Conservation (phyloP, 176 grass and related monocot genomes). For the Bromus sterilis region DNA sequence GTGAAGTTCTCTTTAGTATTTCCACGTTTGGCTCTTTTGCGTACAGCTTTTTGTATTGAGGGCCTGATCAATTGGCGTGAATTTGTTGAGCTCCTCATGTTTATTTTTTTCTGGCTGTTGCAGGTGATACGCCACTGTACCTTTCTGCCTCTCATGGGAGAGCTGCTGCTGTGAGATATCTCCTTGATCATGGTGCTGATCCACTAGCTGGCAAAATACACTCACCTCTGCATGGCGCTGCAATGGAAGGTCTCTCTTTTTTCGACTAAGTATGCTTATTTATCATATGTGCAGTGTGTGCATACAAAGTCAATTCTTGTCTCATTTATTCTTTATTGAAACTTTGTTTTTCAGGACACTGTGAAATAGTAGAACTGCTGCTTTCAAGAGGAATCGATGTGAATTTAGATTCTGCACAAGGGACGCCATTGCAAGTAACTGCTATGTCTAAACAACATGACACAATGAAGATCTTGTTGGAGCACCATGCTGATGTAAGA, state of each 20-base stretch:
- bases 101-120: not conserved
- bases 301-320: not conserved
- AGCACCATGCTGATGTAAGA: not conserved
- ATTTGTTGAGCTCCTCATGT: not conserved
- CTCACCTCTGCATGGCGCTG: not conserved
- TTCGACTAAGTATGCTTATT: not conserved
- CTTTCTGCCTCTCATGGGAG: not conserved
- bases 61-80: too few relatives aligned
- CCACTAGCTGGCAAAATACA: not conserved
- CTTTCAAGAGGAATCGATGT: not conserved
- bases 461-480: not conserved
- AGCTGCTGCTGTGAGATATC: not conserved
- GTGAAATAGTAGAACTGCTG: slow-evolving; percentile 1
- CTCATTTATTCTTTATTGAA: too few relatives aligned
- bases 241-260: not conserved
- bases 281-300: not conserved
- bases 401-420: not conserved
- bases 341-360: not conserved
- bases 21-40: too few relatives aligned
- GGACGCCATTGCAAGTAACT: not conserved
- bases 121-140: not conserved
- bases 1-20: too few relatives aligned
- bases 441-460: not conserved
- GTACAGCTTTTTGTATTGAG: too few relatives aligned
- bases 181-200: not conserved